These are phyloP conservation scores for Aureobasidium sp. DNA, from an alignment of 2,329 filamentous ascomycete species.

Conservation along the genomic window DNA sequence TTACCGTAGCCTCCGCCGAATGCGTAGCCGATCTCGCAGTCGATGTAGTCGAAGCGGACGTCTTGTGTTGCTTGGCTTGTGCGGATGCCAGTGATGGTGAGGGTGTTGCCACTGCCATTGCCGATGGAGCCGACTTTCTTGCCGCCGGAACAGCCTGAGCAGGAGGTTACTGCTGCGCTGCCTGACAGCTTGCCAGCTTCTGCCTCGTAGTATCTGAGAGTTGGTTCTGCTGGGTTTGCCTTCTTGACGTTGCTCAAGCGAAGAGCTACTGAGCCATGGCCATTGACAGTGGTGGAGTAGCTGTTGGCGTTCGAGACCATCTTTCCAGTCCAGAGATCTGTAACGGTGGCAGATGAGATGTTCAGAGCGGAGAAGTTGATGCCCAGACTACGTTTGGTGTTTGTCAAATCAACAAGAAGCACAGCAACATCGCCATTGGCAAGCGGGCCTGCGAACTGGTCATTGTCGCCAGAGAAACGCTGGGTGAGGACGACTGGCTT, in stretches of 20 bases:
- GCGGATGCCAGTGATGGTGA: slow-evolving; percentile 23
- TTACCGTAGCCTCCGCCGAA: slow-evolving; percentile 25
- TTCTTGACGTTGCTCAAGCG: slow-evolving; percentile 27
- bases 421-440: slow-evolving; percentile 27
- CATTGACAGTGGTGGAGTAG: slow-evolving; percentile 19
- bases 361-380: slow-evolving; percentile 26
- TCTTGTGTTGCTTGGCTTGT: slow-evolving; percentile 24
- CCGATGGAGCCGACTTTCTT: slow-evolving; percentile 27
- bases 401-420: slow-evolving; percentile 31
- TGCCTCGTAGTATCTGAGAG: slow-evolving; percentile 23
- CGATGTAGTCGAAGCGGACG: slow-evolving; percentile 31
- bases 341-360: slow-evolving; percentile 26
- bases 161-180: slow-evolving; percentile 22
- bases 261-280: slow-evolving; percentile 24
- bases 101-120: slow-evolving; percentile 16
- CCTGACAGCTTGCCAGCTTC: slow-evolving; percentile 24
- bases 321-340: slow-evolving; percentile 28
- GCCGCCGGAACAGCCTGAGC: slow-evolving; percentile 26
- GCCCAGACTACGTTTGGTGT: slow-evolving; percentile 22
- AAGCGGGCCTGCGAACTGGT: slow-evolving; percentile 31
- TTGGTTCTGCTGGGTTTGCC: slow-evolving; percentile 11
- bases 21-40: slow-evolving; percentile 32
- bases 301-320: slow-evolving; percentile 13
- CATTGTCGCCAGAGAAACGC: slow-evolving; percentile 30
- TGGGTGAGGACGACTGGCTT: slow-evolving; percentile 42